These are phyloP conservation scores for Cyclostephanos tholiformis DNA, from an alignment of 108 stramenopile species.

Conservation along the genomic window DNA sequence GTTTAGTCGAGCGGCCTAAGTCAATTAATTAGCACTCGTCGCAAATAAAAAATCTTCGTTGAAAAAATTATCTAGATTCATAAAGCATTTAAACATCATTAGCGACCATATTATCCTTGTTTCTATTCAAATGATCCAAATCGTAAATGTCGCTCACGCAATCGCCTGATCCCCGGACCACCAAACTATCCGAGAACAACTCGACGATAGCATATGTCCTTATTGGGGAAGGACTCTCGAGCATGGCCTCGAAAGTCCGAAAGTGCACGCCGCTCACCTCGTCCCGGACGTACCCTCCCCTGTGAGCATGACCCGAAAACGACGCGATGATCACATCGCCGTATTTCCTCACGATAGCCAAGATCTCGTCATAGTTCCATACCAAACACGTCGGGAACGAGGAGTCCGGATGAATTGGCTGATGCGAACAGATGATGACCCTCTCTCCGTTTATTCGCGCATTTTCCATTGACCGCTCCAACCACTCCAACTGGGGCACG, in stretches of 20 bases:
- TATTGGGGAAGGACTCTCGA: constrained; percentile 68
- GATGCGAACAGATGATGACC: constrained; percentile 75
- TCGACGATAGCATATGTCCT: constrained; percentile 78
- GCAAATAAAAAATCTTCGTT: neutral
- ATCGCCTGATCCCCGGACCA: constrained; percentile 68
- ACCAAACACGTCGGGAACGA: constrained; percentile 66
- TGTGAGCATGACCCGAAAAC: constrained; percentile 84
- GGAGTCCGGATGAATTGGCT: constrained; percentile 75
- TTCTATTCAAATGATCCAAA: constrained; percentile 51
- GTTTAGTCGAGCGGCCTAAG: neutral
- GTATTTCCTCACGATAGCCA: constrained; percentile 58
- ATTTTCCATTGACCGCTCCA: constrained; percentile 51
- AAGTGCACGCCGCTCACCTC: constrained; percentile 80
- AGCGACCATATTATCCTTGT: neutral
- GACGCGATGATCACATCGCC: constrained; percentile 69
- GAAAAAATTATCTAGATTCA: neutral
- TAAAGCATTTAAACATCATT: neutral
- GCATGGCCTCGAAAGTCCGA: constrained; percentile 75
- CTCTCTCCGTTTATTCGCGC: constrained; percentile 53
- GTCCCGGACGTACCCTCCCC: constrained; percentile 78
- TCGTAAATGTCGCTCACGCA: constrained; percentile 74
- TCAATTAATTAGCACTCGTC: neutral
- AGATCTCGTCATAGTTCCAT: constrained; percentile 80
- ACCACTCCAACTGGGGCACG: constrained; percentile 68
- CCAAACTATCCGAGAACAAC: constrained; percentile 63